phyloP scores from a whole-genome alignment of 176 grass and related monocot species.

The Zoysia pacifica region DNA sequence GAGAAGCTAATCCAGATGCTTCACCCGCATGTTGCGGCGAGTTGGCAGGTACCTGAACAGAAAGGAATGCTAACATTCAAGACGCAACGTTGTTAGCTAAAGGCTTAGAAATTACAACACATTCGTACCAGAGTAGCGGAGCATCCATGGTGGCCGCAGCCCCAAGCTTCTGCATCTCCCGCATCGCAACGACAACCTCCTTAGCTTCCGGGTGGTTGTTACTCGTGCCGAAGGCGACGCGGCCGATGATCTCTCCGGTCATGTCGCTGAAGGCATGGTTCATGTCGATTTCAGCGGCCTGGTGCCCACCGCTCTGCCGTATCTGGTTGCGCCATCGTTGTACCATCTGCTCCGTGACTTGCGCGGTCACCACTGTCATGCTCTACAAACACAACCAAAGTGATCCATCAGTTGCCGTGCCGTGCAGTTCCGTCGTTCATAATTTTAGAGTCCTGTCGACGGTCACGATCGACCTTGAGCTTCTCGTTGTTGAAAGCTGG shows the following conservation, averaged over 20 bases:
- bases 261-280: conserved; percentile 46
- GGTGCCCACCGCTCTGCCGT: not conserved
- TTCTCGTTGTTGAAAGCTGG: conserved; percentile 62
- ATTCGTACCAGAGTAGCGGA: conserved; percentile 22
- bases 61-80: too few species aligned
- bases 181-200: conserved; percentile 25
- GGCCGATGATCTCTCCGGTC: conserved; percentile 40
- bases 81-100: too few species aligned
- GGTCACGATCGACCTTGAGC: conserved; percentile 43
- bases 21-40: conserved; percentile 6
- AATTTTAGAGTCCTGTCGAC: not conserved
- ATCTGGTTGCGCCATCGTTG: conserved; percentile 11
- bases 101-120: too few species aligned
- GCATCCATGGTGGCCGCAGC: conserved; percentile 22
- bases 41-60: conserved; percentile 43
- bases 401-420: not conserved
- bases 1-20: conserved; percentile 31
- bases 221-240: conserved; percentile 37
- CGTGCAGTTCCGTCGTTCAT: not conserved
- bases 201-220: conserved; percentile 12
- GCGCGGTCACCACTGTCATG: conserved; percentile 35
- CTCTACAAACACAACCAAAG: not conserved
- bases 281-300: conserved; percentile 41
- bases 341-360: conserved; percentile 26
- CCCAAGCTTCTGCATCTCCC: conserved; percentile 37